Conservation (phyloP, 805 yeast genomes). For the Cephaloascus fragrans region DNA sequence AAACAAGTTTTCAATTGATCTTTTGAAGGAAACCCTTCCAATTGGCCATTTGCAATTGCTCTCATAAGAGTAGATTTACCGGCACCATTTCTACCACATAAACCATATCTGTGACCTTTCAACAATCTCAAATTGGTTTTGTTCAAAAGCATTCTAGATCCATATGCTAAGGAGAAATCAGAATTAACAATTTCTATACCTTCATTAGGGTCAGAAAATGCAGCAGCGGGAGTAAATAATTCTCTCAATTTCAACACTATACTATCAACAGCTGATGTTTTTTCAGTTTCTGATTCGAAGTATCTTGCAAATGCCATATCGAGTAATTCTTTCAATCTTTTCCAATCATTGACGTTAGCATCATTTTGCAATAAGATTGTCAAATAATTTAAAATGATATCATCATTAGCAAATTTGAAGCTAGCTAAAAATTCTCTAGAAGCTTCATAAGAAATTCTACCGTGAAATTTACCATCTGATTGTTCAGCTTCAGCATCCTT, state of each 20-base stretch:
- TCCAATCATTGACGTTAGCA: conserved; percentile 69
- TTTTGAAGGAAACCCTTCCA: conserved; percentile 94
- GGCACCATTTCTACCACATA: conserved; percentile 98
- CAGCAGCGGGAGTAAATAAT: conserved; percentile 43
- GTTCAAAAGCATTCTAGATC: conserved; percentile 92
- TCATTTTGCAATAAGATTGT: conserved; percentile 45
- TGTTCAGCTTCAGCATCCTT: conserved; percentile 68
- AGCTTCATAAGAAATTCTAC: conserved; percentile 51
- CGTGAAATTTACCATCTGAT: conserved; percentile 66
- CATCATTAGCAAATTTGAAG: conserved; percentile 21
- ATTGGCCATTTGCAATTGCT: conserved; percentile 91
- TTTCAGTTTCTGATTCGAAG: conserved; percentile 19
- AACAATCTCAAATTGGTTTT: conserved; percentile 81
- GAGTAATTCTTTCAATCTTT: conserved; percentile 47
- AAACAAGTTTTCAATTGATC: conserved; percentile 84
- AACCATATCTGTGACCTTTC: conserved; percentile 95
- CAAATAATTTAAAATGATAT: conserved; percentile 36
- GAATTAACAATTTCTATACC: conserved; percentile 91
- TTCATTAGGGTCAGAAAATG: conserved; percentile 56
- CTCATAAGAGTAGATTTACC: conserved; percentile 98
- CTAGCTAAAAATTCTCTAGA: conserved; percentile 34
- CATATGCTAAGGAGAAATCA: conserved; percentile 92
- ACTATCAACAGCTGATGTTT: conserved; percentile 28
- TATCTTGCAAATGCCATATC: conserved; percentile 21
- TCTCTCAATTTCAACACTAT: conserved; percentile 39